Conservation (phyloP, 768 basidiomycete species). For the Russula compacta region DNA sequence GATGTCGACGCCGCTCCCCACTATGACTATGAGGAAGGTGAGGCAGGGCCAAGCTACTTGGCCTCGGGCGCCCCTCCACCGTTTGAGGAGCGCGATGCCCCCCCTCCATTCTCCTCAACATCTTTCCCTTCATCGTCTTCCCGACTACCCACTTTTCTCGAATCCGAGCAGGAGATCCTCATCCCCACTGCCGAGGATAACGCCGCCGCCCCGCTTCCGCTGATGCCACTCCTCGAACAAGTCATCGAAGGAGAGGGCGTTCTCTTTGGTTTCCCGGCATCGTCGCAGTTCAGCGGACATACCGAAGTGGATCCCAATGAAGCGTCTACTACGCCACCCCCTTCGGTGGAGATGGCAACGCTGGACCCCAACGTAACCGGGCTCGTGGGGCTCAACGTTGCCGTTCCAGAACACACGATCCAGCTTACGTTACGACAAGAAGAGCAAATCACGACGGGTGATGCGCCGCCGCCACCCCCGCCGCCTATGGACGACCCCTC, state of each 20-base stretch:
- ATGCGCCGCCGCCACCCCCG: constrained; percentile 62
- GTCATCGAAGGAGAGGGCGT: constrained; percentile 64
- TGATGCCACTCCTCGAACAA: constrained; percentile 25
- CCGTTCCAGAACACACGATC: constrained; percentile 42
- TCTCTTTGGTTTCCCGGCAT: constrained; percentile 61
- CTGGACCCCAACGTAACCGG: constrained; percentile 62
- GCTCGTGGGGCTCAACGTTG: constrained; percentile 47
- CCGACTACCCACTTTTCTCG: constrained; percentile 63
- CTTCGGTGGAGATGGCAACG: constrained; percentile 66
- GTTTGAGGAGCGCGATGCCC: constrained; percentile 76
- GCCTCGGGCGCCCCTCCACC: constrained; percentile 64
- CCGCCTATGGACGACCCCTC: constrained; percentile 80
- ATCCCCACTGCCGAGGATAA: constrained; percentile 42
- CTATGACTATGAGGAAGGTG: constrained; percentile 49
- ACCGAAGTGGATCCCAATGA: constrained; percentile 47
- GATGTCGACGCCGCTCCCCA: constrained; percentile 57
- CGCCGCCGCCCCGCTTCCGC: constrained; percentile 26
- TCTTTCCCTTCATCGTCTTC: constrained; percentile 33
- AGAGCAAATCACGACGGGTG: constrained; percentile 27
- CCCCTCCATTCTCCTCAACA: constrained; percentile 51
- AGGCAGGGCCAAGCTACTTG: constrained; percentile 69
- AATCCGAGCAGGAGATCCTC: constrained; percentile 70
- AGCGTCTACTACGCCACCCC: constrained; percentile 61
- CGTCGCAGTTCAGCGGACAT: constrained; percentile 78
- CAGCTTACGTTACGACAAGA: constrained; percentile 50